These are phyloP conservation scores for Boletus speciosus DNA, from an alignment of 768 basidiomycete genomes.

Conservation along the genomic window DNA sequence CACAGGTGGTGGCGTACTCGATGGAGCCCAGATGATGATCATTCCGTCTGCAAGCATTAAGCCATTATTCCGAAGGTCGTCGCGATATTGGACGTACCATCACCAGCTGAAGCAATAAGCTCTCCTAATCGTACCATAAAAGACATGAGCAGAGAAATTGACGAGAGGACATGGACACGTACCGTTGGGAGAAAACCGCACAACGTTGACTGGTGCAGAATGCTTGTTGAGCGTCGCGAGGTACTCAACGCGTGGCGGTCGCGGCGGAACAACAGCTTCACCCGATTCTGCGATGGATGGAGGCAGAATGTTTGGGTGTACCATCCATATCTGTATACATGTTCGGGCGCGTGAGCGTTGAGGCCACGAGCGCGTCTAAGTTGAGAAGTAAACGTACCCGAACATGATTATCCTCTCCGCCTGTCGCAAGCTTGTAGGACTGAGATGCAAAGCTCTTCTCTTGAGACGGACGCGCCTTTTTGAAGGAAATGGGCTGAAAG, in stretches of 20 bases:
- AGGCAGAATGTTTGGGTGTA: constrained; percentile 85
- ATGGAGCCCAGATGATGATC: constrained; percentile 93
- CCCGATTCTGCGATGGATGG: constrained; percentile 45
- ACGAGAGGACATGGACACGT: constrained; percentile 20
- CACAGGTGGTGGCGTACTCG: constrained; percentile 62
- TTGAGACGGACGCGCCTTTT: constrained; percentile 69
- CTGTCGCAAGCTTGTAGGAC: constrained; percentile 89
- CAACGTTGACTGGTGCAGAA: constrained; percentile 93
- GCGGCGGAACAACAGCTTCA: constrained; percentile 35
- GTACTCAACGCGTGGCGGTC: constrained; percentile 90
- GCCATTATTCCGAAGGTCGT: not conserved
- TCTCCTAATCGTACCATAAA: constrained; percentile 55
- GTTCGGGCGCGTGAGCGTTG: constrained; percentile 6
- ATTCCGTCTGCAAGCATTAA: constrained; percentile 70
- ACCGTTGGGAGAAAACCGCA: constrained; percentile 95
- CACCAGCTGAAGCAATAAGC: constrained; percentile 92
- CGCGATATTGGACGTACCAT: constrained; percentile 57
- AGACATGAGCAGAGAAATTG: not conserved
- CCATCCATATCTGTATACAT: constrained; percentile 77
- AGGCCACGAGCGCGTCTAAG: constrained; percentile 11
- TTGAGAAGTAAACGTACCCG: constrained; percentile 57
- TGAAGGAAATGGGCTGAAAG: constrained; percentile 83
- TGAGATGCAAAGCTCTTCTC: constrained; percentile 59
- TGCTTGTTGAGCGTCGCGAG: constrained; percentile 91
- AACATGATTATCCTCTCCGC: constrained; percentile 96